phyloP scores from a whole-genome alignment of 2,329 filamentous ascomycete genomes.

The Dactylellina sp. region DNA sequence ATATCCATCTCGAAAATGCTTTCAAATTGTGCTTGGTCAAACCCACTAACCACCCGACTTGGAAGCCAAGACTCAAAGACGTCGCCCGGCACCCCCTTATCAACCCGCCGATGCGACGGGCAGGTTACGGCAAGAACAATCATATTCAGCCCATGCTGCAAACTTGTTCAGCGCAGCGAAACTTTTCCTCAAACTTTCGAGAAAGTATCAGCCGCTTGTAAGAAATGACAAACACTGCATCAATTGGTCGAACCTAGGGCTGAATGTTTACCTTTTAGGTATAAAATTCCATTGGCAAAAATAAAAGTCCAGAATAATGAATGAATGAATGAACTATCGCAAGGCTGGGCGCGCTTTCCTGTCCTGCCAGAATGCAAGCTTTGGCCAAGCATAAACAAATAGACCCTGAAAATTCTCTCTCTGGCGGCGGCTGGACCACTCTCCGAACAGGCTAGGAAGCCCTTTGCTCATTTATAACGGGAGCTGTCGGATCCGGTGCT shows the following conservation, averaged over 20 bases:
- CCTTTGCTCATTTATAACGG: slow-evolving; percentile 24
- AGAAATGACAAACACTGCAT: slow-evolving; percentile 21
- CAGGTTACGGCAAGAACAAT: neutral
- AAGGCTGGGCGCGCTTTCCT: slow-evolving; percentile 18
- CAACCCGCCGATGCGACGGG: neutral
- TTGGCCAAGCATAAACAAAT: slow-evolving; percentile 25
- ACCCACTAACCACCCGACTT: neutral
- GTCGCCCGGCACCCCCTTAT: slow-evolving; percentile 4
- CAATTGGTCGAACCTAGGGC: slow-evolving; percentile 3
- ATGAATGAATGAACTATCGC: neutral
- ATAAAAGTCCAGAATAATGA: neutral
- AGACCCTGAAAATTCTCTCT: slow-evolving; percentile 21
- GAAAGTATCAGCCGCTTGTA: neutral
- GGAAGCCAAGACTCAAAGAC: neutral
- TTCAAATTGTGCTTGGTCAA: slow-evolving; percentile 1
- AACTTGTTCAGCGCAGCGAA: neutral
- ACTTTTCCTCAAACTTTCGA: neutral
- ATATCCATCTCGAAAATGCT: neutral
- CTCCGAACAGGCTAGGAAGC: slow-evolving; percentile 30
- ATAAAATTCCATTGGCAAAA: slow-evolving; percentile 16
- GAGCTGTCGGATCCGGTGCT: slow-evolving; percentile 39
- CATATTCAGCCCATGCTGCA: neutral
- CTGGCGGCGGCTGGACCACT: slow-evolving; percentile 28
- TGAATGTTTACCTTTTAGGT: slow-evolving; percentile 20
- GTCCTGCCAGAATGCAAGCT: slow-evolving; percentile 27